These are phyloP conservation scores for Isatis lusitanica DNA, from an alignment of 441 rosid genomes.

Conservation along the genomic window DNA sequence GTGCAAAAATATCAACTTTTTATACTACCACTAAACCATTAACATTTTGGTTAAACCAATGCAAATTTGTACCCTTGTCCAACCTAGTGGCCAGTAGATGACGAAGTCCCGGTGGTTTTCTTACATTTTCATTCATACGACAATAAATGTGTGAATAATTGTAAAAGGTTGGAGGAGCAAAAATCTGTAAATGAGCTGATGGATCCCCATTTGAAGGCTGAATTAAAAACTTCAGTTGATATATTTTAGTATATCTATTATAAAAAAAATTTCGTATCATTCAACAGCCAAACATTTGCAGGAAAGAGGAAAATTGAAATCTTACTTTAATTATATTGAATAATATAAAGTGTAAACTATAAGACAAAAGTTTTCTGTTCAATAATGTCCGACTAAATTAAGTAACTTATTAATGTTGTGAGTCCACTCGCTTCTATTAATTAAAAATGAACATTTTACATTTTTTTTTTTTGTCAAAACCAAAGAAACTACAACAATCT, in stretches of 20 bases:
- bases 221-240: not conserved
- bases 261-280: not conserved
- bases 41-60: too few relatives aligned
- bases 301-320: conserved; percentile 6
- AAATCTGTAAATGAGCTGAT: too few relatives aligned
- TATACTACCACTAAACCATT: too few relatives aligned
- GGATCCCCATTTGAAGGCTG: too few relatives aligned
- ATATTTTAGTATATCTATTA: not conserved
- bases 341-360: conserved; percentile 12
- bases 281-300: conserved; percentile 14
- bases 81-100: too few relatives aligned
- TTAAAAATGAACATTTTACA: not conserved
- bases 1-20: too few relatives aligned
- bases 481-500: too few relatives aligned
- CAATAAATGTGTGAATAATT: too few relatives aligned
- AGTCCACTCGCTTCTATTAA: not conserved
- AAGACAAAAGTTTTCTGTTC: conserved; percentile 7
- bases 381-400: conserved; percentile 4
- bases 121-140: too few relatives aligned
- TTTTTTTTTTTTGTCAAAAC: not conserved
- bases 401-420: not conserved
- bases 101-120: too few relatives aligned
- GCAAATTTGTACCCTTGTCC: too few relatives aligned
- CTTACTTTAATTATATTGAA: conserved; percentile 21
- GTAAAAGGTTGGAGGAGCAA: too few relatives aligned